Evolutionary conservation across 768 basidiomycete species (phyloP), one percentile per base, ranked within the genome.

Genomic region (Pleurotus pulmonarius): DNA sequence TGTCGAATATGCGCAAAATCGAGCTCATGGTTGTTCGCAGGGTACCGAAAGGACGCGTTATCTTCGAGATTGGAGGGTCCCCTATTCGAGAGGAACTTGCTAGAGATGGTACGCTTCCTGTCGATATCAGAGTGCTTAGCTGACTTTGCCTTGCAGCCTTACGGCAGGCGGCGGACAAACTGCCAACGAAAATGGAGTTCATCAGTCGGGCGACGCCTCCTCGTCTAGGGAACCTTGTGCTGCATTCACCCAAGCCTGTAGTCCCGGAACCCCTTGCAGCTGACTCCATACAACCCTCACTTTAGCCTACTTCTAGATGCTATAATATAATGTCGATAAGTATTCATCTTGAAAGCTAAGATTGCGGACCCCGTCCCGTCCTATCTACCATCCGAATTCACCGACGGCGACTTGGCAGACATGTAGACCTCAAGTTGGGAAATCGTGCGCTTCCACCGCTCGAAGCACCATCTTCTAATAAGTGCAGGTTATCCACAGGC

Each of bases 31-130:
- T 18, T 38, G 49, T 56, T 15, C 46, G 18, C 60, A 94, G 94
- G 46, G 92, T 94, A 0, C 86, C 90, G 5, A 87, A 83, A 5
- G 94, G 94, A 1, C 86, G 92, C 25, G 94, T 98, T 12, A 82
- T 99, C 20, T 91, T 98, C 59, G 96, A 98, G 69, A 88, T 98
- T 63, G 94, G 94, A 1, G 95, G 96, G 0, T 77, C 78, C 1
- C 90, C 90, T 5, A 86, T 99, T 55, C 88, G 94, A 58, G 91
- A 94, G 64, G 94, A 97, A 68, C 78, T 97, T 53, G 96, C 96
- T 15, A 83, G 90, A 65, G 92, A 98, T 66, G 91, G 95, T 95
- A 62, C 55, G 80, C 65, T 25, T 20, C 12, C 5, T 22, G 46
- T 13, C 59, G 45, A 41, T 41, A 18, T 6, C n/a, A 44, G 20